A percentile compares a stretch with the other conserved stretches of the same genome.
Conservation (phyloP, 1,284 basidiomycete species). For the Ustilago crameri region DNA sequence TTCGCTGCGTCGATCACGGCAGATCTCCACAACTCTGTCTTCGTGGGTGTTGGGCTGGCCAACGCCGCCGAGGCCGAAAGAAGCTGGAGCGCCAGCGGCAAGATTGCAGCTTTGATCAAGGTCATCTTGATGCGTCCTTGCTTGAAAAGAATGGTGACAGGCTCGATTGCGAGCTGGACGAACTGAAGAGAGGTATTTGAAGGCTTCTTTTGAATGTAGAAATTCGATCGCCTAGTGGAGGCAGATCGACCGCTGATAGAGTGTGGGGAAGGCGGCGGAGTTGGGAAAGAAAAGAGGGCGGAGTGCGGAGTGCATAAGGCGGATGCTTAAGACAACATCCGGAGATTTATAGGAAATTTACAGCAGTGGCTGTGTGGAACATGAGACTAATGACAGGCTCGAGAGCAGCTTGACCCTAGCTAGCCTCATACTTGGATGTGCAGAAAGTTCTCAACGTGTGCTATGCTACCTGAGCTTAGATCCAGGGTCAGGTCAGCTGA, state of each 20-base stretch:
- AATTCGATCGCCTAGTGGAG: slow-evolving; percentile 7
- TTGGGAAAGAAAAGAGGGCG: no score
- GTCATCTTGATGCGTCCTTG: slow-evolving; percentile 4
- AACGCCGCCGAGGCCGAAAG: slow-evolving; percentile 21
- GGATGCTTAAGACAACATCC: slow-evolving; percentile 13
- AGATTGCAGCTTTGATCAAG: slow-evolving; percentile 16
- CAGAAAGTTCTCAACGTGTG: no score
- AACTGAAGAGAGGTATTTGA: not conserved
- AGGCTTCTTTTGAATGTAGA: not conserved
- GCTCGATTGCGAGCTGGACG: slow-evolving; percentile 1
- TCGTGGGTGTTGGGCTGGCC: slow-evolving; percentile 20
- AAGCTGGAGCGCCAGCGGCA: slow-evolving; percentile 41
- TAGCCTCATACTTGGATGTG: not conserved
- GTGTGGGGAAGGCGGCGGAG: no score
- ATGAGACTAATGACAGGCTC: not conserved
- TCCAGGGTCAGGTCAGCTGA: not conserved
- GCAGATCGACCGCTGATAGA: not conserved
- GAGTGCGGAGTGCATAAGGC: no score
- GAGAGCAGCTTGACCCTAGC: not conserved
- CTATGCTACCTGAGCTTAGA: no score
- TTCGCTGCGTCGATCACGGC: slow-evolving; percentile 9
- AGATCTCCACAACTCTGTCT: slow-evolving; percentile 8
- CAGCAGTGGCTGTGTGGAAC: no score
- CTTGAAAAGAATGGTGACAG: not conserved
- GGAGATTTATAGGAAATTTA: slow-evolving; percentile 16